Evolutionary conservation across 768 basidiomycete species (phyloP).

Genomic region (Mycena epipterygia): DNA sequence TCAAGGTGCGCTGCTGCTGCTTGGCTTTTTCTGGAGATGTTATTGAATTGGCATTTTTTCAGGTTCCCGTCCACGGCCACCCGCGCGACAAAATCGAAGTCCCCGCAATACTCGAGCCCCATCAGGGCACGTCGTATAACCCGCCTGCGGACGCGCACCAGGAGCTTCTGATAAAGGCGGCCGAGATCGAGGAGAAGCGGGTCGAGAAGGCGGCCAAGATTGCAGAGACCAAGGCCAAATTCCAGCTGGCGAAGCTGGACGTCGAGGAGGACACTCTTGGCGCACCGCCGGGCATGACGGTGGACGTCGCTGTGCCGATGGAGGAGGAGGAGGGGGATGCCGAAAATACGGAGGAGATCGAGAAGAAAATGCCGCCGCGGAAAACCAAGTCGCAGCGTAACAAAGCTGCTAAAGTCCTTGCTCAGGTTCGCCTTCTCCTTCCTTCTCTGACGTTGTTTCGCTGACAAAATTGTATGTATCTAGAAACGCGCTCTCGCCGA

Average conservation of each 20-base stretch:
- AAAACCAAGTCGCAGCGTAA: slow-evolving; percentile 68
- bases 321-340: slow-evolving; percentile 55
- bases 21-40: neutral
- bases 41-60: slow-evolving; percentile 1
- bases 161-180: slow-evolving; percentile 76
- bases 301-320: slow-evolving; percentile 56
- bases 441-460: neutral
- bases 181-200: slow-evolving; percentile 73
- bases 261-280: slow-evolving; percentile 49
- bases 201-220: slow-evolving; percentile 67
- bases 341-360: slow-evolving; percentile 47
- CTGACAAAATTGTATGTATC: neutral
- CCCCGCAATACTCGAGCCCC: slow-evolving; percentile 78
- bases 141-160: slow-evolving; percentile 82
- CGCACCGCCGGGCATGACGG: slow-evolving; percentile 74
- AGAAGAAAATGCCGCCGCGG: slow-evolving; percentile 58
- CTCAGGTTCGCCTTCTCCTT: slow-evolving; percentile 65
- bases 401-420: slow-evolving; percentile 73
- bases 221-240: slow-evolving; percentile 65
- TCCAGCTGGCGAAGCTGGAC: slow-evolving; percentile 62
- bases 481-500: slow-evolving; percentile 78
- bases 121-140: slow-evolving; percentile 91
- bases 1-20: slow-evolving; percentile 68
- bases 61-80: slow-evolving; percentile 65
- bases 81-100: slow-evolving; percentile 68